A percentile compares a stretch with the other conserved stretches of the same genome.
These are phyloP conservation scores for Neoarthrinium moseri DNA, from an alignment of 2,329 filamentous ascomycete genomes.

Conservation along the genomic window DNA sequence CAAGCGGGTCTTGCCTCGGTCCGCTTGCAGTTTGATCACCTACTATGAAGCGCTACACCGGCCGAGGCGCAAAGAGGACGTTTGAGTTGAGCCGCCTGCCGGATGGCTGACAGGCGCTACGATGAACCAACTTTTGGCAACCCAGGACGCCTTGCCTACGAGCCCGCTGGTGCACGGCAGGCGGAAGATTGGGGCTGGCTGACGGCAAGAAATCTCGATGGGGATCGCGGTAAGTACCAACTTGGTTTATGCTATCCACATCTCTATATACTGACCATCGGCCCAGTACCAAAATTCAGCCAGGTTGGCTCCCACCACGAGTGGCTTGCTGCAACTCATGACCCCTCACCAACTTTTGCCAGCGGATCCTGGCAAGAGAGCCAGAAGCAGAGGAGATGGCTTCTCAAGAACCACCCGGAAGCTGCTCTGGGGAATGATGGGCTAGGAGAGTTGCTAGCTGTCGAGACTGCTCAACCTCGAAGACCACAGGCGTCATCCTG, in stretches of 20 bases:
- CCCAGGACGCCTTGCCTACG: conserved; percentile 13
- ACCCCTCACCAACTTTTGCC: background rate
- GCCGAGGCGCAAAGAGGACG: conserved; percentile 5
- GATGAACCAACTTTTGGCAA: conserved; percentile 11
- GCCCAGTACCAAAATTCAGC: conserved; percentile 25
- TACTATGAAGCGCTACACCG: conserved; percentile 11
- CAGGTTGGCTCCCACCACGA: conserved; percentile 19
- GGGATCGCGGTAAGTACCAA: conserved; percentile 4
- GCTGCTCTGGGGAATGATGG: conserved; percentile 33
- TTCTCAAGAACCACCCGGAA: conserved; percentile 50
- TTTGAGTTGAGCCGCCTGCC: conserved; percentile 12
- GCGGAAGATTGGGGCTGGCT: conserved; percentile 12
- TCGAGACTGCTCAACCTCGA: conserved; percentile 13
- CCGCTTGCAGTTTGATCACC: background rate
- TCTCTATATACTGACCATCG: background rate
- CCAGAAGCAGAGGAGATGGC: conserved; percentile 40
- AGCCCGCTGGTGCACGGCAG: conserved; percentile 1
- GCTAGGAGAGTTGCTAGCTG: conserved; percentile 20
- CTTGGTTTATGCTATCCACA: too few species aligned
- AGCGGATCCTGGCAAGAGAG: conserved; percentile 19
- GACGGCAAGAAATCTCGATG: conserved; percentile 9
- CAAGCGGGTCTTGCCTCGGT: background rate
- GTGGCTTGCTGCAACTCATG: conserved; percentile 20
- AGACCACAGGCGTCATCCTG: conserved; percentile 8
- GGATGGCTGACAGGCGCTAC: conserved; percentile 13